These are phyloP conservation scores for Fusarium brachygibbosum DNA, from an alignment of 2,329 filamentous ascomycete species.

Conservation along the genomic window DNA sequence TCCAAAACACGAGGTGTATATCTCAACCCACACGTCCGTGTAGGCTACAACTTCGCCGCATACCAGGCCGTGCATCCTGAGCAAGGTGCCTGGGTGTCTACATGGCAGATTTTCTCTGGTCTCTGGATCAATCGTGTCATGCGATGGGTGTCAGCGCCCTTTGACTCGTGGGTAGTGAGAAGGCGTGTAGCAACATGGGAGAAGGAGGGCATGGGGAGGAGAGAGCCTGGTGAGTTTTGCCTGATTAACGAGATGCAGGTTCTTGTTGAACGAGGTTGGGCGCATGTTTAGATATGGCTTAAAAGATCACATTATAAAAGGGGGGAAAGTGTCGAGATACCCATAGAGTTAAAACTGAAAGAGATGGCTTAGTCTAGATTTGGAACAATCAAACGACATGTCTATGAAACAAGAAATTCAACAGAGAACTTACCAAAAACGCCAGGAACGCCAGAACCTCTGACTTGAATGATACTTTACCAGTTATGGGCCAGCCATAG, in stretches of 20 bases:
- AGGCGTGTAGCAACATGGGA: constrained; percentile 58
- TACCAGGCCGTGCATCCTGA: constrained; percentile 64
- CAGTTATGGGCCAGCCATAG: background rate
- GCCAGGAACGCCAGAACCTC: background rate
- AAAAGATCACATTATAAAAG: background rate
- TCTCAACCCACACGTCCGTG: constrained; percentile 77
- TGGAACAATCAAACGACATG: background rate
- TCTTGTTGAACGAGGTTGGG: constrained; percentile 69
- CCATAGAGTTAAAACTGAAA: constrained; percentile 17
- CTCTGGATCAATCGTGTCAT: constrained; percentile 70
- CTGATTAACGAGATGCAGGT: constrained; percentile 74
- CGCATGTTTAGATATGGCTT: constrained; percentile 56
- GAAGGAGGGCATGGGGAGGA: constrained; percentile 51
- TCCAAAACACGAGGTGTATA: constrained; percentile 68
- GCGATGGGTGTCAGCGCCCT: constrained; percentile 56
- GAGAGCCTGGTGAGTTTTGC: constrained; percentile 65
- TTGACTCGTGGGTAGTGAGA: constrained; percentile 54
- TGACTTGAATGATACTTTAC: background rate
- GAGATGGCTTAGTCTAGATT: background rate
- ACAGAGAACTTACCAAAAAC: background rate
- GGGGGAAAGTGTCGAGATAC: constrained; percentile 24
- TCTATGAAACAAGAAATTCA: background rate
- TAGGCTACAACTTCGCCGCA: constrained; percentile 70
- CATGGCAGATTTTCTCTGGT: constrained; percentile 63
- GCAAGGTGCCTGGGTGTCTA: constrained; percentile 61